Conservation (phyloP, 1,284 basidiomycete species). For the Tylopilus sp. region DNA sequence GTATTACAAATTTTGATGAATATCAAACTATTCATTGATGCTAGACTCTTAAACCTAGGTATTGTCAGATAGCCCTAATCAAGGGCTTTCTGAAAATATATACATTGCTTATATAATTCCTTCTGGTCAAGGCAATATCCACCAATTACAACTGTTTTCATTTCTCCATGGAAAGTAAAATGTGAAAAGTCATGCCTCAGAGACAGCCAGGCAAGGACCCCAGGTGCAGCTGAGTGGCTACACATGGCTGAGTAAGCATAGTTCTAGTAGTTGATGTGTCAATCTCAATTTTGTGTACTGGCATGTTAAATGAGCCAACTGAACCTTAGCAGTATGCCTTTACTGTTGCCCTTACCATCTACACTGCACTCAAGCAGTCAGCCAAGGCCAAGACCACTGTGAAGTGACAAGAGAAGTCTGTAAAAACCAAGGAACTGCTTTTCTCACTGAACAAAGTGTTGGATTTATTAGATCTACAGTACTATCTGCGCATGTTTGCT, state of each 20-base stretch:
- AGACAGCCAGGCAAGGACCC: neutral
- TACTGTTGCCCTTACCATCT: neutral
- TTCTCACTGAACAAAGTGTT: neutral
- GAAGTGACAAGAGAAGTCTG: conserved; percentile 8
- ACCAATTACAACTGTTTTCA: conserved; percentile 63
- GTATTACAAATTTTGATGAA: too few relatives aligned
- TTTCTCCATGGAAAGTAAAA: neutral
- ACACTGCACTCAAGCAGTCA: conserved; percentile 8
- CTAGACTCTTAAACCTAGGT: too few relatives aligned
- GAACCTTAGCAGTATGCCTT: neutral
- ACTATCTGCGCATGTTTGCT: too few relatives aligned
- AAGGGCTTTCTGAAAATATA: too few relatives aligned
- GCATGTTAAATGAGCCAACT: too few relatives aligned
- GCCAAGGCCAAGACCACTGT: neutral
- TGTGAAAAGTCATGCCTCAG: neutral
- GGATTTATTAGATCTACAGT: too few relatives aligned
- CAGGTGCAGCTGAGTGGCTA: neutral
- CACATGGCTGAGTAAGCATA: neutral
- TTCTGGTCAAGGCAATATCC: too few relatives aligned
- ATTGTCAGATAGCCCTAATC: too few relatives aligned
- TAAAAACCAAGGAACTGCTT: conserved; percentile 12
- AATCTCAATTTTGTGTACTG: too few relatives aligned
- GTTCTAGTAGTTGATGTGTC: too few relatives aligned
- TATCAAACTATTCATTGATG: too few relatives aligned
- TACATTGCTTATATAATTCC: too few relatives aligned